These are phyloP conservation scores for Tuctoria greenei DNA, from an alignment of 176 grass and related monocot genomes.

Conservation along the genomic window DNA sequence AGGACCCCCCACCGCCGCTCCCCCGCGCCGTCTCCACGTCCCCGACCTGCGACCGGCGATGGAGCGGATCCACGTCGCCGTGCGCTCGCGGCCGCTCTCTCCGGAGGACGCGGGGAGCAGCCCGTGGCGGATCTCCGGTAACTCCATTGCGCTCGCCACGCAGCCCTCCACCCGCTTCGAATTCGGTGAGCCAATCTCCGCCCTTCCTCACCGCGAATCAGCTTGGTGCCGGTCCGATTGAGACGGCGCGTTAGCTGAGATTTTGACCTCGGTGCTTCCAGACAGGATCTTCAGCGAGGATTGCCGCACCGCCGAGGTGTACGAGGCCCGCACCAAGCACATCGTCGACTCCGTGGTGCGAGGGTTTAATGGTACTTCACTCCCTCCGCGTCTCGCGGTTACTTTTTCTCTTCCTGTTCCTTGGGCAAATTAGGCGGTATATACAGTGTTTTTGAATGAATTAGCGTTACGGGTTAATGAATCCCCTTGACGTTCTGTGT, in stretches of 20 bases:
- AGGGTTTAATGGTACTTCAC: slow-evolving; percentile 72
- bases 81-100: slow-evolving; percentile 70
- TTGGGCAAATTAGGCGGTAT: neutral
- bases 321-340: slow-evolving; percentile 67
- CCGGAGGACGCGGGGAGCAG: slow-evolving; percentile 59
- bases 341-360: slow-evolving; percentile 72
- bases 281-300: slow-evolving; percentile 76
- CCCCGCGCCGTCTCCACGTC: neutral
- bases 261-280: slow-evolving; percentile 1
- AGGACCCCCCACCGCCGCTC: neutral
- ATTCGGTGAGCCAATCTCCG: slow-evolving; percentile 48
- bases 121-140: slow-evolving; percentile 75
- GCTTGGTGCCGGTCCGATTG: neutral
- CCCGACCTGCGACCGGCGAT: slow-evolving; percentile 28
- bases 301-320: slow-evolving; percentile 61
- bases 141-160: slow-evolving; percentile 60
- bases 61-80: slow-evolving; percentile 83
- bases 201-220: neutral
- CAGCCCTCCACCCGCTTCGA: slow-evolving; percentile 68
- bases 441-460: neutral
- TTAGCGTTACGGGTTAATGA: neutral
- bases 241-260: neutral
- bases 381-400: neutral
- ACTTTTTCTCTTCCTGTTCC: neutral
- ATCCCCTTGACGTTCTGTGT: neutral